Percentiles rank a stretch among this genome's conserved stretches.
Conservation (phyloP, 352 stramenopile species). For the Globisporangium middletonii region DNA sequence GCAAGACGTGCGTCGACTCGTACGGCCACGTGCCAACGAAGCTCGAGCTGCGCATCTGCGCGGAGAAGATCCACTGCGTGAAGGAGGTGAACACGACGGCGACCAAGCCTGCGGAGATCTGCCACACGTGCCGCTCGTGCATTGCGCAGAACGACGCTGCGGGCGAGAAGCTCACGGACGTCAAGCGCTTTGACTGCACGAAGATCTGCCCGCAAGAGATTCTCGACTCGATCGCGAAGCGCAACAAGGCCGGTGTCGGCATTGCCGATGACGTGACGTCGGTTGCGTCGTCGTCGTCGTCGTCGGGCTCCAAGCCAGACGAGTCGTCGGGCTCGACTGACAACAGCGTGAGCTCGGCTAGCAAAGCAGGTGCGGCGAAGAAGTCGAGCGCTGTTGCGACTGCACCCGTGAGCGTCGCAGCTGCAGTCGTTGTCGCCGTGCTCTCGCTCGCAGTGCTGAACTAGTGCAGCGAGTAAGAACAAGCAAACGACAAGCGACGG, state of each 20-base stretch:
- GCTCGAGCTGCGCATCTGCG: conserved; percentile 47
- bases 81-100: conserved; percentile 64
- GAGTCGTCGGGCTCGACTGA: conserved; percentile 8
- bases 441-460: conserved; percentile 6
- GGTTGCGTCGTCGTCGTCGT: conserved; percentile 14
- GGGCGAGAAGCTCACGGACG: conserved; percentile 38
- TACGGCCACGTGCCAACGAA: conserved; percentile 53
- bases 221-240: conserved; percentile 50
- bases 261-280: conserved; percentile 52
- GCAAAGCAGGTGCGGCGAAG: conserved; percentile 11
- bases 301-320: conserved; percentile 17
- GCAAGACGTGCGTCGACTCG: conserved; percentile 43
- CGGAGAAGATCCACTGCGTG: conserved; percentile 67
- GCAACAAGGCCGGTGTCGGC: conserved; percentile 43
- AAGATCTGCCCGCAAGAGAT: conserved; percentile 65
- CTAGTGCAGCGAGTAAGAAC: conserved; percentile 1
- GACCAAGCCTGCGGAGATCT: conserved; percentile 53
- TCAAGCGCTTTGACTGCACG: conserved; percentile 72
- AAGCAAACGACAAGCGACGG: background rate
- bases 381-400: conserved; percentile 10
- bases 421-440: background rate
- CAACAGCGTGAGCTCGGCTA: conserved; percentile 1
- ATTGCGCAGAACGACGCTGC: conserved; percentile 65
- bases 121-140: conserved; percentile 79
- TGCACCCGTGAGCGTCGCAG: background rate